These are phyloP conservation scores for Plenodomus tracheiphilus DNA, from an alignment of 2,329 filamentous ascomycete genomes.

Conservation along the genomic window DNA sequence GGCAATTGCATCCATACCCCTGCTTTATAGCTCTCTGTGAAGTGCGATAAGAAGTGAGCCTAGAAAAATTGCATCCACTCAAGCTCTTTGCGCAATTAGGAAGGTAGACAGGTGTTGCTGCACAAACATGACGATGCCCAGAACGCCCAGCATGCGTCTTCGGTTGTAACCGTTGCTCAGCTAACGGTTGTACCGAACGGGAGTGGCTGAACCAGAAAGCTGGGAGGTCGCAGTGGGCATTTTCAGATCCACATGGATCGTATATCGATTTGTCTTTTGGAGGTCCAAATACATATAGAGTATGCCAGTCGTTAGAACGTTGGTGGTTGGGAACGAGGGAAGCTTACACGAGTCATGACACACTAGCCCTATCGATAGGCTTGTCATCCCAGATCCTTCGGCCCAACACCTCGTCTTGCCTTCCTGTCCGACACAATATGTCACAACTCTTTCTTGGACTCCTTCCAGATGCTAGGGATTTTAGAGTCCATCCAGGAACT, in stretches of 20 bases:
- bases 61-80: constrained; percentile 2
- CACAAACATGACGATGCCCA: constrained; percentile 34
- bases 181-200: not conserved
- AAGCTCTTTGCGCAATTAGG: constrained; percentile 31
- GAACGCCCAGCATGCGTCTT: constrained; percentile 10
- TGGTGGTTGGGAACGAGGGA: not conserved
- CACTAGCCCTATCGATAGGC: no score
- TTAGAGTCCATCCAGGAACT: no score
- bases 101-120: constrained; percentile 26
- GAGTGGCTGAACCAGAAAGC: not conserved
- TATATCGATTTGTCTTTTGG: not conserved
- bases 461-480: no score
- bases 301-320: not conserved
- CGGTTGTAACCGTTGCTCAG: not conserved
- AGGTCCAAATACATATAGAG: no score
- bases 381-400: no score
- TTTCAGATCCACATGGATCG: not conserved
- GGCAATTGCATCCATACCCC: not conserved
- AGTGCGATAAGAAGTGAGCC: constrained; percentile 18
- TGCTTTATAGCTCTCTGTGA: constrained; percentile 12
- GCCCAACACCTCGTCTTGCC: no score
- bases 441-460: no score
- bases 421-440: no score
- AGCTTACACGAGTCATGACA: not conserved
- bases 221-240: not conserved